Percentiles rank a stretch among this genome's conserved stretches.
Evolutionary conservation across 1,284 basidiomycete species (phyloP).

Genomic region (Ceratobasidium sp.): DNA sequence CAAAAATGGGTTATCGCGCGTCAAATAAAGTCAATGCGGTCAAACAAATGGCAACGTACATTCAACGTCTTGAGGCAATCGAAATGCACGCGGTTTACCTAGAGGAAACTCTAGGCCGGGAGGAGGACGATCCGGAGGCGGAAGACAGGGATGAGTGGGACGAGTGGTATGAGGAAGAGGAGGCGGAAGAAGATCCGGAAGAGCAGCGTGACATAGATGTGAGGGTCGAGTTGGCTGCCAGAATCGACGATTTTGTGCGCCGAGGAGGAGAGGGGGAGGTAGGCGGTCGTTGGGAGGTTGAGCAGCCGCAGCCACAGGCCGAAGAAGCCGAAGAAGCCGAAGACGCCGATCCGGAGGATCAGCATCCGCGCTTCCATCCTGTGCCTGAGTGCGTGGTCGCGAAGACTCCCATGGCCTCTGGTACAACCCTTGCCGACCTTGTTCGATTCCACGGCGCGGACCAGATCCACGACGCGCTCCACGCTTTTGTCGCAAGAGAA

Average conservation of each 20-base stretch:
- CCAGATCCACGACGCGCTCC: not conserved
- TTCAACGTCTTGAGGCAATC: conserved; percentile 43
- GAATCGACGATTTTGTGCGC: not conserved
- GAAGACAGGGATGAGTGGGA: conserved; percentile 1
- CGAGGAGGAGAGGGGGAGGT: not conserved
- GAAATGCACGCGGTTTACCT: conserved; percentile 32
- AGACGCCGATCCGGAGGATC: not conserved
- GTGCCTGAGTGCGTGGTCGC: not conserved
- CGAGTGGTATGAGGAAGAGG: not conserved
- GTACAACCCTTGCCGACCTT: not conserved
- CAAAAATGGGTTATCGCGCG: conserved; percentile 42
- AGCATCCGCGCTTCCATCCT: not conserved
- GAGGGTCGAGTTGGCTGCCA: not conserved
- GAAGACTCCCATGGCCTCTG: not conserved
- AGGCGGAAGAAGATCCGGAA: not conserved
- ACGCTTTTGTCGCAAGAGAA: not conserved
- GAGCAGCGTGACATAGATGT: not conserved
- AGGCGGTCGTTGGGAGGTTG: not conserved
- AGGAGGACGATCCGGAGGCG: not conserved
- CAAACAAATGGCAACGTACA: conserved; percentile 46
- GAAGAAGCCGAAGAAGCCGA: not conserved
- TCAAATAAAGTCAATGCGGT: conserved; percentile 43
- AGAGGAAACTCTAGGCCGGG: not conserved
- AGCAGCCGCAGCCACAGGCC: not conserved
- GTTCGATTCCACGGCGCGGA: not conserved